phyloP scores from a whole-genome alignment of 225 moss, liverwort and hornwort genomes.

The Antitrichia curtipendula region DNA sequence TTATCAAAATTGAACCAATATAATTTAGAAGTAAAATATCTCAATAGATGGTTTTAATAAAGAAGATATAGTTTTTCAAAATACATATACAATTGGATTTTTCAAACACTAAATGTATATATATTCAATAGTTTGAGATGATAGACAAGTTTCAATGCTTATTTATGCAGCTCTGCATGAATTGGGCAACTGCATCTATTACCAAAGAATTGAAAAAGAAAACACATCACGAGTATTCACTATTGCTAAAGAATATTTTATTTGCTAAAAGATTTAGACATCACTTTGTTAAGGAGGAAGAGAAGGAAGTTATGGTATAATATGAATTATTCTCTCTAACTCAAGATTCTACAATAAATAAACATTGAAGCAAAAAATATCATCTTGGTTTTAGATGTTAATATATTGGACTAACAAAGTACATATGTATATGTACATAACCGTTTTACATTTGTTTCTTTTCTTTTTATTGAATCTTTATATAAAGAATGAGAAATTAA shows the following conservation, averaged over 20 bases:
- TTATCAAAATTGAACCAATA: not conserved
- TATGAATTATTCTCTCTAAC: not conserved
- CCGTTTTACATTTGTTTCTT: not conserved
- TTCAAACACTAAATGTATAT: not conserved
- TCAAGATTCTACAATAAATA: not conserved
- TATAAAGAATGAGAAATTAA: no score
- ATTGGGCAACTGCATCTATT: slow-evolving; percentile 14
- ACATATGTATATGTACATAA: not conserved
- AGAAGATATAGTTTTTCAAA: not conserved
- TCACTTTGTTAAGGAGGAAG: slow-evolving; percentile 19
- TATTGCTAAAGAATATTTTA: not conserved
- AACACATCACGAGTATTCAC: slow-evolving; percentile 1
- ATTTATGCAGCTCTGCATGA: slow-evolving; percentile 1
- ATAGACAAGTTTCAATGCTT: not conserved
- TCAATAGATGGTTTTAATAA: not conserved
- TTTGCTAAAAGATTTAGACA: slow-evolving; percentile 20
- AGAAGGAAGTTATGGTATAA: slow-evolving; percentile 4
- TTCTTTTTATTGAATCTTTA: no score
- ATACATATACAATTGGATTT: not conserved
- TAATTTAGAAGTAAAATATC: not conserved
- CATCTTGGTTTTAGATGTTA: not conserved
- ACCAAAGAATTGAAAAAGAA: slow-evolving; percentile 19
- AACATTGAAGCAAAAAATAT: not conserved
- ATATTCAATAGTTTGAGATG: not conserved
- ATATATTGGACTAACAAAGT: not conserved